Base-by-base conservation (phyloP, 805 yeast genomes). In the Tetrapisispora nanseiensis region DNA sequence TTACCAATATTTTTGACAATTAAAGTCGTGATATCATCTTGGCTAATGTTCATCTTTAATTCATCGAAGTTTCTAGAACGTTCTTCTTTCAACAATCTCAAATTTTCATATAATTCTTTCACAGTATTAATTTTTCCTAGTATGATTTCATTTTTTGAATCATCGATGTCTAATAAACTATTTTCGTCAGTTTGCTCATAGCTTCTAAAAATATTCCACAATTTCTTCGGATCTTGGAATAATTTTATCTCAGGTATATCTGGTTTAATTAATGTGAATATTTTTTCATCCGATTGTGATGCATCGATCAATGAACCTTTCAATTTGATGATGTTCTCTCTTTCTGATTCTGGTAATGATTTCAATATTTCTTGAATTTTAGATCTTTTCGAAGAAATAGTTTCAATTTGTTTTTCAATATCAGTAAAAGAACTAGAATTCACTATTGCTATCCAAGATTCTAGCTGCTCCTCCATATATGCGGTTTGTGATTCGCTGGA, bases 1-100 rank as follows among this genome's bases (percentile, higher is more conserved):
- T 71, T 72, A 34, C 74, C 71, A 46, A 74, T 76, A 56, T 84
- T 81, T 49, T 80, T 66, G 8, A 90, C 74, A 26, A 90, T 68
- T 11, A 80, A 67, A 41, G 81, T 79, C 0, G 95, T 81, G 39
- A 87, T 86, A 56, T 90, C 97, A 62, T 90, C 97, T 12, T 72
- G 69, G 52, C 80, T 92, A 27, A 84, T 78, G 37, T 74, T 74
- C 6, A 68, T 71, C 55, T 86, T 86, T 53, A 90, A 68, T 39
- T 79, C 85, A 2, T 70, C 70, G 28, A 84, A 66, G 2, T 81
- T 70, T 30, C 76, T 68, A 6, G 66, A 59, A 36, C 94, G 76
- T 57, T 84, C 92, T 26, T 72, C 66, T 51, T 78, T 78, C 44
- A 86, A 57, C 34, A 74, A 68, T 44, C 75, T 75, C 53, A 90